Base-by-base conservation (phyloP, 2,329 filamentous ascomycete species). In the Botrytis deweyae region DNA sequence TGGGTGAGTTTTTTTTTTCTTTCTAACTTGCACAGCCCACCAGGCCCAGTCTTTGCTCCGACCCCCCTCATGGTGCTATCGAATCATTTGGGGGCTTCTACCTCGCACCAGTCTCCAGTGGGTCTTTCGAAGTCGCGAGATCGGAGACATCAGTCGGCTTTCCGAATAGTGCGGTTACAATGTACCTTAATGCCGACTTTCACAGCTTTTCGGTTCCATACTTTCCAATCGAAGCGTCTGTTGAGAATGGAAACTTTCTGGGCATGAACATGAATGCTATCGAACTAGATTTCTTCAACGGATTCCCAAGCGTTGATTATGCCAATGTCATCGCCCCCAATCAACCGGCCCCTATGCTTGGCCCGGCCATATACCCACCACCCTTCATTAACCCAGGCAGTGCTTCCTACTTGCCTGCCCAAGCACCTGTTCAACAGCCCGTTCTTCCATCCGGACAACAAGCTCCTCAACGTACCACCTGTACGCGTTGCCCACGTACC, bases 161-260 rank as follows among this genome's bases (percentile, higher is more conserved):
- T n/a, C n/a, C n/a, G n/a, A n/a, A n/a, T 0, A 22, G 12, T 14
- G 49, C 25, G 25, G 49, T 0, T 16, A n/a, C 12, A 52, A 0
- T 0, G 2, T n/a, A n/a, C 25, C 49, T 25, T 3, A 16, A 16
- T n/a, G 3, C 0, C 25, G 49, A 16, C 0, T 0, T 14, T 7
- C 1, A 0, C 49, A 16, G 2, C 49, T 7, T 52, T 16, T 7
- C 2, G 2, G 12, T 3, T 3, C 25, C 49, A n/a, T n/a, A n/a
- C n/a, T n/a, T 52, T 2, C 10, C 25, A 7, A 0, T n/a, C 10
- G 49, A 16, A n/a, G 12, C 0, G n/a, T 14, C 5, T 3, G 25
- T 1, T 3, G 25, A n/a, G 5, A 52, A n/a, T n/a, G 49, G 25
- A 52, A 0, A 3, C 4, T 3, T 4, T n/a, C n/a, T n/a, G n/a